Conservation (phyloP, 805 yeast species). For the Grigorovia humatica region DNA sequence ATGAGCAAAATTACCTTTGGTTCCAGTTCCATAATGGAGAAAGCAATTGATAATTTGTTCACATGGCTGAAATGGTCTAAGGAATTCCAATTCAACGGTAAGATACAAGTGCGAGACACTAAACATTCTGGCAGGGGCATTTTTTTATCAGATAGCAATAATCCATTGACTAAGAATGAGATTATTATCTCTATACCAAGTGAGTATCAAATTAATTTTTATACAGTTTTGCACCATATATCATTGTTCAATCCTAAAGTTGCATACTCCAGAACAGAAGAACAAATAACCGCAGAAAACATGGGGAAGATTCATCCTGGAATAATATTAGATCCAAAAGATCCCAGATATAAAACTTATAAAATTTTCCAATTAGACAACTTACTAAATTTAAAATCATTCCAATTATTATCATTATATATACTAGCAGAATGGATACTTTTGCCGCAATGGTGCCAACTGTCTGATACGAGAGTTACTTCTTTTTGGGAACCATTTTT, state of each 20-base stretch:
- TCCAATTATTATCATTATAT: conserved; percentile 48
- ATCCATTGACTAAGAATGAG: conserved; percentile 32
- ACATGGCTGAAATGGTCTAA: conserved; percentile 27
- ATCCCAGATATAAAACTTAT: conserved; percentile 27
- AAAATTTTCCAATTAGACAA: conserved; percentile 23
- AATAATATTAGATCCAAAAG: conserved; percentile 1
- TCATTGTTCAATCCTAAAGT: conserved; percentile 24
- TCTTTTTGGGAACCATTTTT: conserved; percentile 67
- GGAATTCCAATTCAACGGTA: conserved; percentile 30
- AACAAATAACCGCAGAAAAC: too few relatives aligned
- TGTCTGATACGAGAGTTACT: conserved; percentile 1
- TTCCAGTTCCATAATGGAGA: conserved; percentile 7
- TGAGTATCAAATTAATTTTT: conserved; percentile 46
- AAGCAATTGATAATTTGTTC: conserved; percentile 14
- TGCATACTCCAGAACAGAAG: not conserved
- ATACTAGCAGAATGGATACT: conserved; percentile 23
- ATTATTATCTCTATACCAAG: conserved; percentile 47
- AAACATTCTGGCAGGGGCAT: conserved; percentile 56
- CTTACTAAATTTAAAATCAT: conserved; percentile 41
- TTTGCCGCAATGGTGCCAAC: conserved; percentile 17
- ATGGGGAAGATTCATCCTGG: too few relatives aligned
- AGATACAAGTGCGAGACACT: conserved; percentile 34
- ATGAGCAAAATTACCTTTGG: not conserved
- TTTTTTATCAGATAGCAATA: conserved; percentile 26
- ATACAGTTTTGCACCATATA: conserved; percentile 41